Evolutionary conservation across 1,139 yeast species (phyloP), one percentile per base, ranked within the genome.

Genomic region (Candida smagusa): DNA sequence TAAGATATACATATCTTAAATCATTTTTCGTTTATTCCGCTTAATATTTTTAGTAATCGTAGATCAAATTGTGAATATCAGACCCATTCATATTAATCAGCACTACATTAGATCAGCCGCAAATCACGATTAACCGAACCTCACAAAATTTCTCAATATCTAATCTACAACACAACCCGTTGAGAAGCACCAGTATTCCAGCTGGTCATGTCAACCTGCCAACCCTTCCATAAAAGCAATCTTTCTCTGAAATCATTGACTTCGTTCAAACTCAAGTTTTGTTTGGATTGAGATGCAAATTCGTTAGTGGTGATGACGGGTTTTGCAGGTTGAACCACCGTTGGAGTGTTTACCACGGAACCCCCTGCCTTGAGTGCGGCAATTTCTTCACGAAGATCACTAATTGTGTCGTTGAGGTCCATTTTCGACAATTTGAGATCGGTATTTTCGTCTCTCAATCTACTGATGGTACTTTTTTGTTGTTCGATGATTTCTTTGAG

Each of bases 171-270:
- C 8, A 59, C 54, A 2, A 65, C 56, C 44, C 57, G 61, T 32
- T 60, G 60, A 2, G 59, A 48, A 25, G 39, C 22, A 12, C 50
- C 54, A 4, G 54, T 47, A 30, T 83, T 72, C 97, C 97, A 89
- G 21, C 60, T 54, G 16, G 87, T 72, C 95, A 89, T 85, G 53
- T 89, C 95, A 3, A 87, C 77, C 53, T 84, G 88, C 92, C 94
- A 89, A 30, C 80, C 81, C 49, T 80, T 79, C 95, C 95, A 89
- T 45, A 79, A 74, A 59, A 68, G 50, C 16, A 71, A 49, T 33
- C 58, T 55, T 41, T 69, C 75, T 50, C 71, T 61, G 52, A 68
- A 70, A 38, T 71, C 72, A 21, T 53, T 64, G 1, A 57, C 53
- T n/a, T 42, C 48, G 30, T 53, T 49, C 12, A 47, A 47, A 13